phyloP scores from a whole-genome alignment of 1,284 basidiomycete species.

The Melampsora occidentalis region DNA sequence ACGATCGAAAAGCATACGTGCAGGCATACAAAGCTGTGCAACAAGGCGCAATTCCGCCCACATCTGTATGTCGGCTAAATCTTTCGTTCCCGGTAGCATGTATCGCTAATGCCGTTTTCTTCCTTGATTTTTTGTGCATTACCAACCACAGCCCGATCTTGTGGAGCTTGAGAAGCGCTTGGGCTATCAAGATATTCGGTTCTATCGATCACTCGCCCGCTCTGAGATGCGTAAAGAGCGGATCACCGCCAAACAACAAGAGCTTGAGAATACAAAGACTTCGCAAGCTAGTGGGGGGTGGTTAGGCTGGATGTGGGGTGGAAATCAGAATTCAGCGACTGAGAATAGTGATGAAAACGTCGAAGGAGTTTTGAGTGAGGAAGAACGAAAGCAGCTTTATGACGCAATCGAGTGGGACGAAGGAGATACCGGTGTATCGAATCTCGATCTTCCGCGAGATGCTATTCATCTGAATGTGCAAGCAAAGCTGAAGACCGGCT shows the following conservation, averaged over 20 bases:
- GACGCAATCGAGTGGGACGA: conserved; percentile 89
- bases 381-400: conserved; percentile 89
- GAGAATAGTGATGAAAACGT: conserved; percentile 53
- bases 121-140: neutral
- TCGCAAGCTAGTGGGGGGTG: conserved; percentile 60
- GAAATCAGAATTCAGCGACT: conserved; percentile 48
- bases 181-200: conserved; percentile 91
- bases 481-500: conserved; percentile 79
- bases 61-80: neutral
- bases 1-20: conserved; percentile 79
- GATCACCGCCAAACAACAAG: conserved; percentile 59
- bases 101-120: neutral
- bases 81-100: neutral
- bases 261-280: conserved; percentile 54
- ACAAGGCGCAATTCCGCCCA: conserved; percentile 13
- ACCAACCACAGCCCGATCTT: conserved; percentile 56
- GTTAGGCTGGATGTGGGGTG: conserved; percentile 80
- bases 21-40: conserved; percentile 68
- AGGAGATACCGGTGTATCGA: conserved; percentile 65
- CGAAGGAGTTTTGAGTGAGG: conserved; percentile 76
- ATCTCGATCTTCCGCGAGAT: conserved; percentile 69
- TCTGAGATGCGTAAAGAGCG: conserved; percentile 83
- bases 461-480: conserved; percentile 75
- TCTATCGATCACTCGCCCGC: conserved; percentile 93
- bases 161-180: conserved; percentile 75